A percentile compares a stretch with the other conserved stretches of the same genome.
phyloP scores from a whole-genome alignment of 1,284 basidiomycete species.

The Lentinula novae-zelandiae region DNA sequence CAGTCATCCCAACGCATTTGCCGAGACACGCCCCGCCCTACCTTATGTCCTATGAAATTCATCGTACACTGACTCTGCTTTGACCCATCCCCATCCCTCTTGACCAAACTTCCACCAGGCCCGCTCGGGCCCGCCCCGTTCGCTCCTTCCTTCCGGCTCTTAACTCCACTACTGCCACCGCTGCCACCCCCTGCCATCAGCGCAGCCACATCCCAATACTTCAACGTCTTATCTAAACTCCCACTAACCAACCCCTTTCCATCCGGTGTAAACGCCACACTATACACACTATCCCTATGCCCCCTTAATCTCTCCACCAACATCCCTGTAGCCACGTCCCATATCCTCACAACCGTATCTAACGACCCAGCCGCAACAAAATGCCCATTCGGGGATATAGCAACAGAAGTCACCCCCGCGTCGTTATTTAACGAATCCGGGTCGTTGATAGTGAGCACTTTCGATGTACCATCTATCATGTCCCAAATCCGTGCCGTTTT shows the following conservation, averaged over 20 bases:
- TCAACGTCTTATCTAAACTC: slow-evolving; percentile 83
- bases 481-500: slow-evolving; percentile 91
- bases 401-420: slow-evolving; percentile 77
- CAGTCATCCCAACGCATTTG: too few relatives aligned
- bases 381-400: slow-evolving; percentile 78
- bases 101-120: slow-evolving; percentile 12
- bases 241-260: slow-evolving; percentile 79
- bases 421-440: slow-evolving; percentile 54
- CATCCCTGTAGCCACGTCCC: slow-evolving; percentile 74
- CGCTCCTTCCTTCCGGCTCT: slow-evolving; percentile 39
- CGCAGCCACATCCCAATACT: slow-evolving; percentile 79
- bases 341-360: slow-evolving; percentile 83
- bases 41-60: slow-evolving; percentile 85
- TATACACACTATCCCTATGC: slow-evolving; percentile 83
- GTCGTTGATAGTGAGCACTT: slow-evolving; percentile 58
- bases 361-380: slow-evolving; percentile 82
- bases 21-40: slow-evolving; percentile 21
- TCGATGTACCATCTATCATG: slow-evolving; percentile 59
- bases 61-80: slow-evolving; percentile 56
- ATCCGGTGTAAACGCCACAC: slow-evolving; percentile 87
- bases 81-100: slow-evolving; percentile 25
- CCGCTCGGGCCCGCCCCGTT: slow-evolving; percentile 25
- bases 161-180: slow-evolving; percentile 14
- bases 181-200: slow-evolving; percentile 26
- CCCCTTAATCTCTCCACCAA: slow-evolving; percentile 76